Evolutionary conservation across 441 rosid genomes (phyloP), one percentile per base, ranked within the genome.

Genomic region (Eutrema salsugineum): DNA sequence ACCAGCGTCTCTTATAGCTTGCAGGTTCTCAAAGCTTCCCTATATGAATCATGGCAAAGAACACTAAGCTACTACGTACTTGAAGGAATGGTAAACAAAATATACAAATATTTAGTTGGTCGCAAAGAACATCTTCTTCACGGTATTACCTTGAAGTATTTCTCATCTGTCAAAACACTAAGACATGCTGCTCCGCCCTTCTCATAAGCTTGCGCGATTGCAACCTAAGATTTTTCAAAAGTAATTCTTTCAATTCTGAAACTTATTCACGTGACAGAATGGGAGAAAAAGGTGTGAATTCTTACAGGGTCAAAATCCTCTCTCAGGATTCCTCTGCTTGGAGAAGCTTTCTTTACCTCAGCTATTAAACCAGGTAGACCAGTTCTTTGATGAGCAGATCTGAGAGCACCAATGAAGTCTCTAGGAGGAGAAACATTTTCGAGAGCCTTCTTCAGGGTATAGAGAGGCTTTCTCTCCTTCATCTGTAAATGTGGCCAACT

Each of bases 301-400:
- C 82, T 80, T 76, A 90, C 98, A 0, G 96, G 97, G 76, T 92
- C 84, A 82, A 92, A 92, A 79, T 92, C 79, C 82, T 90, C 97
- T 79, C 99, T 83, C 5, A 95, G 76, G 58, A 95, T 72, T 65
- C 99, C 98, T 78, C 90, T 87, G 66, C 95, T 95, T 11, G 98
- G 99, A 70, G 99, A 95, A 70, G 97, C 99, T 84, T 93, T 93
- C 85, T 95, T 95, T 27, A 95, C 97, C 81, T 95, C 99, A 73
- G 99, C 99, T 72, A 93, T 95, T 83, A 95, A 80, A 66, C 88
- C 92, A 10, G 99, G 98, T 11, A 93, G 60, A 4, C 91, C 90
- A 40, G 97, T 91, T 51, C 90, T 84, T 38, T 20, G 70, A 81
- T 83, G 73, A 33, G 96, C 98, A 16, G 82, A 86, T 77, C 53